Percentiles rank a stretch among this genome's conserved stretches.
Evolutionary conservation across 768 basidiomycete species (phyloP).

Genomic region (Neoboletus brunneissimus): DNA sequence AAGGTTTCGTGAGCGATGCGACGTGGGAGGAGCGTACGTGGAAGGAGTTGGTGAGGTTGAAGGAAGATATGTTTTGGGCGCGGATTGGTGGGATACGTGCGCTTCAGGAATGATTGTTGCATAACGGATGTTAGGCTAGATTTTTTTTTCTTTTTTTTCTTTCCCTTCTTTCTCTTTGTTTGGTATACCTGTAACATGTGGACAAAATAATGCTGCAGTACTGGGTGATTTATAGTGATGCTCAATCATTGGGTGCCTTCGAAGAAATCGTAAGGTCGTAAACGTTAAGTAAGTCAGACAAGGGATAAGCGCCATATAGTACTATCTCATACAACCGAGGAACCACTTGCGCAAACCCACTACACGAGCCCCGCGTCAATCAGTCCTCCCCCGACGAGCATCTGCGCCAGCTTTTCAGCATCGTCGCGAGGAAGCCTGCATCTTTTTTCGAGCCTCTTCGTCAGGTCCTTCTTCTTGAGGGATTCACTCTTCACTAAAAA

Average conservation of each 20-base stretch:
- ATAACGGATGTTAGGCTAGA: neutral
- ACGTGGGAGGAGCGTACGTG: conserved; percentile 88
- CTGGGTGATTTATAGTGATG: too few relatives aligned
- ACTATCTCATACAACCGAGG: neutral
- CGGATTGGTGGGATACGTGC: conserved; percentile 54
- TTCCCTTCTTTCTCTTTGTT: neutral
- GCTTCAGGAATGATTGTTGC: neutral
- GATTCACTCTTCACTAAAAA: neutral
- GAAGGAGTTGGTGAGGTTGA: conserved; percentile 70
- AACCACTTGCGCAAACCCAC: neutral
- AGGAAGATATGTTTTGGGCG: conserved; percentile 87
- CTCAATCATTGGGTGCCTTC: neutral
- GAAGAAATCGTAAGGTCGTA: neutral
- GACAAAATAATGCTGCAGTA: neutral
- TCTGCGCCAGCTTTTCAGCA: neutral
- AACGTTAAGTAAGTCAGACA: neutral
- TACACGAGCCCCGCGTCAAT: neutral
- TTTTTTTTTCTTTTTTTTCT: neutral
- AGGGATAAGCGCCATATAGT: neutral
- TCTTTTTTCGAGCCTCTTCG: neutral
- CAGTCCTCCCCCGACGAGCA: neutral
- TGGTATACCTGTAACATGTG: neutral
- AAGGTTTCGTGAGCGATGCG: conserved; percentile 56
- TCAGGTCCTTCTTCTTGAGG: neutral
- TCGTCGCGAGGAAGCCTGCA: neutral